Evolutionary conservation across 495 filamentous ascomycete species (phyloP), one percentile per base, ranked within the genome.

Genomic region (Thozetella sp.): DNA sequence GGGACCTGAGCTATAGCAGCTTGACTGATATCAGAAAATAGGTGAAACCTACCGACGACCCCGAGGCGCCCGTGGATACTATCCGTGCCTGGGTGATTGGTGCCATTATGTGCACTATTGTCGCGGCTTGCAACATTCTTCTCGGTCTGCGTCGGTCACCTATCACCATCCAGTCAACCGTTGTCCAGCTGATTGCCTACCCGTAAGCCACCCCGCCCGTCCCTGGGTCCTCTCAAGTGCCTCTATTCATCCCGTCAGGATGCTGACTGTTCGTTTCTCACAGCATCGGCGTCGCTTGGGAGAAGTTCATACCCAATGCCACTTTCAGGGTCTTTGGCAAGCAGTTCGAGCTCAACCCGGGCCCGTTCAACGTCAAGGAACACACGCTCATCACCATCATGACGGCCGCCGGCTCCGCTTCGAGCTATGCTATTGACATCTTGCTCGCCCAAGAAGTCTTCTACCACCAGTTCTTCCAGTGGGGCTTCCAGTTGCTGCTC

Each of bases 281-380:
- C 20, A 48, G 43, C 9, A 71, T 91, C 22, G 89, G 89, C 10
- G 77, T 85, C 15, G 80, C 72, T 30, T 81, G 79, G 79, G 79
- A 80, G 58, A 56, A 77, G 43, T 63, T 80, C 59, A 79, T 81
- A 54, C 90, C 89, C 22, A 71, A 85, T 25, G 81, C 83, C 2
- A 69, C 79, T 24, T 86, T 82, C 71, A 81, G 66, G n/a, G 57
- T 88, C 34, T 86, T 82, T 57, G 88, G 89, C 2, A 23, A 81
- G 53, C 77, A 80, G 30, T 85, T 84, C 68, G 85, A 85, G 58
- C 65, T 90, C 17, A 91, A 88, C 54, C 88, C 87, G 4, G 86
- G 90, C 40, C 86, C 82, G 37, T 93, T 93, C 72, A 93, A 91
- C 69, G 85, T 88, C 70, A 93, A 93, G 66, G 90, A 93, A 69